Evolutionary conservation across 257 asterid species (phyloP).

Genomic region (Forsythia viridissima): DNA sequence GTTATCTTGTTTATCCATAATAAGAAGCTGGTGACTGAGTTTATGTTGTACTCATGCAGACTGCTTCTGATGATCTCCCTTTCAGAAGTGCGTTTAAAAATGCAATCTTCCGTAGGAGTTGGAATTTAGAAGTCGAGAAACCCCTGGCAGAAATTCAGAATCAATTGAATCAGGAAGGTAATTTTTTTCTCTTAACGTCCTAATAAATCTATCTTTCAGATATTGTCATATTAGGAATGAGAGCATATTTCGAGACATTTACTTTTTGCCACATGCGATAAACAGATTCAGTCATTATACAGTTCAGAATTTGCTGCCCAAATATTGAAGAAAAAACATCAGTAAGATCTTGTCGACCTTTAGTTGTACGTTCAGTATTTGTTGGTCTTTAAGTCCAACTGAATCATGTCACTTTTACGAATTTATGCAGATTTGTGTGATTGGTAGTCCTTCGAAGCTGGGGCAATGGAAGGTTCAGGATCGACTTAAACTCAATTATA

Average conservation of each 20-base stretch:
- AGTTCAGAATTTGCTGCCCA: slow-evolving; percentile 87
- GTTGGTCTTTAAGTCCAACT: slow-evolving; percentile 8
- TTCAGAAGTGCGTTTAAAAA: slow-evolving; percentile 89
- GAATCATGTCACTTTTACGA: slow-evolving; percentile 16
- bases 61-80: slow-evolving; percentile 78
- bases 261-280: slow-evolving; percentile 21
- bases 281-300: slow-evolving; percentile 71
- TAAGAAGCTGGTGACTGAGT: slow-evolving; percentile 15
- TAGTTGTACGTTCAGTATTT: slow-evolving; percentile 10
- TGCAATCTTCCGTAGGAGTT: slow-evolving; percentile 65
- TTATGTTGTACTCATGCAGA: slow-evolving; percentile 48
- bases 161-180: slow-evolving; percentile 56
- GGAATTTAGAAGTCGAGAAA: slow-evolving; percentile 46
- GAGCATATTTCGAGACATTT: slow-evolving; percentile 18
- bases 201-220: slow-evolving; percentile 7
- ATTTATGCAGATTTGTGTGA: slow-evolving; percentile 61
- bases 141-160: slow-evolving; percentile 44
- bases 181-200: slow-evolving; percentile 17
- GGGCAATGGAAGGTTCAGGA: slow-evolving; percentile 81
- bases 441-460: slow-evolving; percentile 73
- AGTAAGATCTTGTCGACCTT: slow-evolving; percentile 45
- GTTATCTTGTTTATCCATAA: slow-evolving; percentile 2
- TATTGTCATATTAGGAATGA: slow-evolving; percentile 1
- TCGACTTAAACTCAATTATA: slow-evolving; percentile 66
- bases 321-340: slow-evolving; percentile 67